Conservation (phyloP, 768 basidiomycete genomes). For the Trametes maxima region DNA sequence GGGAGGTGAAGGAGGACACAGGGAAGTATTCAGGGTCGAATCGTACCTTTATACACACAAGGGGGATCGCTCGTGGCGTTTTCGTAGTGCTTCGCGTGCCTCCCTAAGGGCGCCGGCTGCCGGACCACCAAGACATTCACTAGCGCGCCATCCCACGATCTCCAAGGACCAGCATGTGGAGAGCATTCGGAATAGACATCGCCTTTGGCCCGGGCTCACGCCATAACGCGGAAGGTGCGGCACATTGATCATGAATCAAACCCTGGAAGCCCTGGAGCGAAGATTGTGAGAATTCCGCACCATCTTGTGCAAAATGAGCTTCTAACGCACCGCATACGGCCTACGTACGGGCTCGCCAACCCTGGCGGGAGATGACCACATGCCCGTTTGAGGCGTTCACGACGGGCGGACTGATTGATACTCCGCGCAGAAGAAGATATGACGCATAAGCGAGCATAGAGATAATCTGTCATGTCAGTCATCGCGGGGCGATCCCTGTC, state of each 20-base stretch:
- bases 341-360: background rate
- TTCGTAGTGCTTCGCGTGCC: background rate
- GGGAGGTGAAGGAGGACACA: background rate
- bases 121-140: background rate
- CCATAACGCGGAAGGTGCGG: background rate
- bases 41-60: conserved; percentile 12
- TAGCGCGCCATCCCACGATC: conserved; percentile 11
- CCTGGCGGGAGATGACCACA: background rate
- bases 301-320: background rate
- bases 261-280: background rate
- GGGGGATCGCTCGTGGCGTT: background rate
- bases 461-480: background rate
- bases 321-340: conserved; percentile 8
- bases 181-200: background rate
- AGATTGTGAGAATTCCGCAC: background rate
- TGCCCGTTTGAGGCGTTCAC: background rate
- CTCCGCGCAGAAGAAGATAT: conserved; percentile 2
- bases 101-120: background rate
- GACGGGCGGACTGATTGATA: conserved; percentile 12
- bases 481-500: conserved; percentile 3
- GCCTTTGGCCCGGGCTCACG: background rate
- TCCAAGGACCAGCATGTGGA: background rate
- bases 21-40: background rate
- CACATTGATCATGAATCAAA: conserved; percentile 3
- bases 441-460: background rate